A percentile compares a stretch with the other conserved stretches of the same genome.
phyloP scores from a whole-genome alignment of 2,329 filamentous ascomycete species.

The Didymella exigua region DNA sequence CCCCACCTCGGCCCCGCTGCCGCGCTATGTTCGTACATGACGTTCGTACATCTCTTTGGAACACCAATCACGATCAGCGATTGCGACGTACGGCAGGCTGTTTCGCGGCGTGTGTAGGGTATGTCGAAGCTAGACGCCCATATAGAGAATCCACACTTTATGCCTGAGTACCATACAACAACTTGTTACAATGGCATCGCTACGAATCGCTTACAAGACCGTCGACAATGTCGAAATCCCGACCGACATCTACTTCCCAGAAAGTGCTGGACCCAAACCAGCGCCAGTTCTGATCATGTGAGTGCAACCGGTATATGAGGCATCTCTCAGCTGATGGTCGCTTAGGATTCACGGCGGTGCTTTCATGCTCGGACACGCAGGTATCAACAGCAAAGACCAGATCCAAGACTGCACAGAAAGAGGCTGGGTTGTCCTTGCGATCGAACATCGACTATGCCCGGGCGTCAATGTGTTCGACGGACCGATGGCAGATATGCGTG shows the following conservation, averaged over 20 bases:
- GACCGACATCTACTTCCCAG: slow-evolving; percentile 19
- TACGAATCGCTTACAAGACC: slow-evolving; percentile 16
- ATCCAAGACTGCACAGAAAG: slow-evolving; percentile 18
- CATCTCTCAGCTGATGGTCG: not conserved
- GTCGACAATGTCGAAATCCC: slow-evolving; percentile 14
- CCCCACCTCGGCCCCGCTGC: slow-evolving; percentile 4
- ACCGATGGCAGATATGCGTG: slow-evolving; percentile 20
- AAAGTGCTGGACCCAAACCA: not conserved
- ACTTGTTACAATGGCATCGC: not conserved
- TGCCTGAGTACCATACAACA: not conserved
- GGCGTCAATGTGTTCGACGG: slow-evolving; percentile 20
- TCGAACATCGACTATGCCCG: slow-evolving; percentile 24
- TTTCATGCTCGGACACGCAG: slow-evolving; percentile 22
- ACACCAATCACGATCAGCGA: not conserved
- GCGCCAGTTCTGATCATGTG: slow-evolving; percentile 17
- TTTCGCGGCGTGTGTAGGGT: not conserved
- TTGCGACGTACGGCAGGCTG: not conserved
- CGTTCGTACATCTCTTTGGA: slow-evolving; percentile 1
- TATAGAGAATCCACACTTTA: not conserved
- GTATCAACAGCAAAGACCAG: slow-evolving; percentile 19
- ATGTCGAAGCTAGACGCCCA: not conserved
- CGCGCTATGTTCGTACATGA: slow-evolving; percentile 1
- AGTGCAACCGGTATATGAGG: not conserved
- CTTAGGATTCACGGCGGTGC: slow-evolving; percentile 21
- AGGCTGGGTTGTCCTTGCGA: slow-evolving; percentile 17